These are phyloP conservation scores for Ceratorhiza oryzae-sativae DNA, from an alignment of 1,284 basidiomycete species.

Conservation along the genomic window DNA sequence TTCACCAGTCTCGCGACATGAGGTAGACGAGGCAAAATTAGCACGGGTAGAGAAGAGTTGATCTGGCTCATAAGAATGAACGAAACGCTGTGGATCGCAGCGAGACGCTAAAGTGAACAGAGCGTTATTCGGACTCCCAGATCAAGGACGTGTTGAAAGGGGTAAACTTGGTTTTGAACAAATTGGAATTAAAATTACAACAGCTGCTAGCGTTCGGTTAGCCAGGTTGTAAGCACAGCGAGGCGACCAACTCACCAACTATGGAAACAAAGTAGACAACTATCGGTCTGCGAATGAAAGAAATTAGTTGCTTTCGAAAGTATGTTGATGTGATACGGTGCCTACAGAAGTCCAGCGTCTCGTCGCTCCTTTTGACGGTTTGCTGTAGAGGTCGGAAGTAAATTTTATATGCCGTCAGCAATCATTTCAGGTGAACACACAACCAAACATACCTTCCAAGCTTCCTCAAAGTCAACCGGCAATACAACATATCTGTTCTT, in stretches of 20 bases:
- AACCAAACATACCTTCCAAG: slow-evolving; percentile 83
- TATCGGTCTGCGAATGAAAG: slow-evolving; percentile 46
- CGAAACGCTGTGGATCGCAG: slow-evolving; percentile 68
- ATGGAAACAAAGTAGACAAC: slow-evolving; percentile 45
- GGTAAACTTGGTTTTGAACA: slow-evolving; percentile 21
- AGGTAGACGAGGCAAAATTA: slow-evolving; percentile 58
- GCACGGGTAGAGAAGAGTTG: slow-evolving; percentile 51
- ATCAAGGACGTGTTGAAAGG: background rate
- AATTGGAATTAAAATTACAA: slow-evolving; percentile 28
- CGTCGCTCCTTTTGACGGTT: slow-evolving; percentile 92
- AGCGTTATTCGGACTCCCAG: slow-evolving; percentile 14
- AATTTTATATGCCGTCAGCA: slow-evolving; percentile 42
- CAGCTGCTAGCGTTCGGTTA: slow-evolving; percentile 15
- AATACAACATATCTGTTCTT: slow-evolving; percentile 98
- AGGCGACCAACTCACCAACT: slow-evolving; percentile 29
- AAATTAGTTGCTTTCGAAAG: slow-evolving; percentile 16
- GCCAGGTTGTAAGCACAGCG: slow-evolving; percentile 7
- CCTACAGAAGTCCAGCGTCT: slow-evolving; percentile 96
- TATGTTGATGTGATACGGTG: slow-evolving; percentile 43
- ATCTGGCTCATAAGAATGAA: slow-evolving; percentile 86
- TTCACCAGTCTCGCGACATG: slow-evolving; percentile 46
- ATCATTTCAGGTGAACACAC: slow-evolving; percentile 49
- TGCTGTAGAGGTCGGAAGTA: slow-evolving; percentile 60
- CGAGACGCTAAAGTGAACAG: slow-evolving; percentile 79
- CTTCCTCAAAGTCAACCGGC: slow-evolving; percentile 97